Evolutionary conservation across 2,329 filamentous ascomycete species (phyloP), one percentile per base, ranked within the genome.

Genomic region (Proliferodiscus dingleyae): DNA sequence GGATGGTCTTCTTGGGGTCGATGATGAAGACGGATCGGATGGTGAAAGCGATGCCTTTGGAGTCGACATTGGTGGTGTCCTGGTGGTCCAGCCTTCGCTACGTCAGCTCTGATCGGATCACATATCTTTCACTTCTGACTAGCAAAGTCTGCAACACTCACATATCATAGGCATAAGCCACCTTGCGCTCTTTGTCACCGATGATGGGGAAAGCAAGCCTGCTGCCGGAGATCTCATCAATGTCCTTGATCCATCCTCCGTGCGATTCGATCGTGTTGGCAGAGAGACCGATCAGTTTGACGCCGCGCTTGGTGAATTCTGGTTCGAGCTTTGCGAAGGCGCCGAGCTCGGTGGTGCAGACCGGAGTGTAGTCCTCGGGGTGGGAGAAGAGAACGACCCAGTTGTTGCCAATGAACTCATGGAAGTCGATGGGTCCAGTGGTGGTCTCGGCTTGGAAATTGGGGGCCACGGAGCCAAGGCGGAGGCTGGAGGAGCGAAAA

Each of bases 21-120:
- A 95, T 93, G 71, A 95, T 77, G 77, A 94, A 95, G 65, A 95
- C 90, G 59, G 86, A 89, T 62, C 90, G 88, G 71, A 96, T 95
- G 60, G 90, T 95, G 72, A 95, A 91, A 46, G 89, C 89, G 59
- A 91, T 86, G 59, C 85, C 85, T 78, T 88, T 88, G 62, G 77
- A 68, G 67, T 89, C 85, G 47, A 89, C 83, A 70, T 89, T 89
- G 72, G 82, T 86, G 61, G 82, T 78, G 68, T 89, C 86, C 68
- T 89, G 84, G 71, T 86, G 78, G 71, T 89, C 85, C 61, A 90
- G 74, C 78, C 78, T 82, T 21, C 19, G 23, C 19, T 37, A 8
- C 23, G 11, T 37, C 9, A 37, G 19, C 9, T 21, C 34, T 19
- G 11, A 10, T 11, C 11, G 24, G 24, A 11, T 6, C 6, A 26